Percentiles rank a stretch among this genome's conserved stretches.
phyloP scores from a whole-genome alignment of 1,139 yeast species.

The Candida dubliniensis region DNA sequence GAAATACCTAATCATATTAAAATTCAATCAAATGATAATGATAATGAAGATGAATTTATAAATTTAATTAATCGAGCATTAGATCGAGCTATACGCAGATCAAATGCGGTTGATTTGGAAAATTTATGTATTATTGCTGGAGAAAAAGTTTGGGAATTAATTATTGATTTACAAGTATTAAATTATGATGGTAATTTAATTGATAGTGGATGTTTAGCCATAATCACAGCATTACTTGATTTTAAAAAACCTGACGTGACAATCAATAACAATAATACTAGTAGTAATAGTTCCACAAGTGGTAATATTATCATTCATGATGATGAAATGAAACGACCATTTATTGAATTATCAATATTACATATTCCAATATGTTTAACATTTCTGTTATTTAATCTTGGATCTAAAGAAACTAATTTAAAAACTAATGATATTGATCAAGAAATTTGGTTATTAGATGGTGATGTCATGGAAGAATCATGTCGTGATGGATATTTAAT shows the following conservation, averaged over 20 bases:
- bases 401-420: slow-evolving; percentile 61
- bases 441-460: slow-evolving; percentile 73
- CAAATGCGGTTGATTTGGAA: slow-evolving; percentile 88
- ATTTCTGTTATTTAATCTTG: slow-evolving; percentile 72
- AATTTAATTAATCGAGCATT: slow-evolving; percentile 74
- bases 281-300: slow-evolving; percentile 40
- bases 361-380: slow-evolving; percentile 94
- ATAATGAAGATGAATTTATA: slow-evolving; percentile 6
- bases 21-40: background rate
- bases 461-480: slow-evolving; percentile 73
- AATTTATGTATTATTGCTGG: slow-evolving; percentile 90
- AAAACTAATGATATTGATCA: slow-evolving; percentile 55
- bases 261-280: slow-evolving; percentile 34
- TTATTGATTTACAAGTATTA: slow-evolving; percentile 86
- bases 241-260: slow-evolving; percentile 83
- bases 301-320: slow-evolving; percentile 60
- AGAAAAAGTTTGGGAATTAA: slow-evolving; percentile 81
- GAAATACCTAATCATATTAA: slow-evolving; percentile 46
- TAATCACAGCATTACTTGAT: slow-evolving; percentile 81
- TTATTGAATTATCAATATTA: slow-evolving; percentile 79
- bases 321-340: slow-evolving; percentile 69
- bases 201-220: slow-evolving; percentile 89
- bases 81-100: slow-evolving; percentile 87
- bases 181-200: slow-evolving; percentile 91
- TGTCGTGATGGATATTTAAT: slow-evolving; percentile 79